Base-by-base conservation (phyloP, 345 rosid genomes). In the Salix dunnii region DNA sequence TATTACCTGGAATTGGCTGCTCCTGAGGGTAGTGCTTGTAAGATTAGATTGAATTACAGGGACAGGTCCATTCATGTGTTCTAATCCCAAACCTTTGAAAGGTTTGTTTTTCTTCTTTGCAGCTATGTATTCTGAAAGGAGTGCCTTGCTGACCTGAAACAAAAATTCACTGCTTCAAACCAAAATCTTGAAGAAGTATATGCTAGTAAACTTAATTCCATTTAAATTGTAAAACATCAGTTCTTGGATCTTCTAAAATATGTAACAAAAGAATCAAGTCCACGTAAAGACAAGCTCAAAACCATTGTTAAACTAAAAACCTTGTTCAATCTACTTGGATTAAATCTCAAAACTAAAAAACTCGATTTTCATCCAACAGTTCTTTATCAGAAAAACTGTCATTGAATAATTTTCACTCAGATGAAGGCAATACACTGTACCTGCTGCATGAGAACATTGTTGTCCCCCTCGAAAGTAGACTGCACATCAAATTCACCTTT, bases 381-480 rank as follows among this genome's bases (percentile, higher is more conserved):
- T 71, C 61, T 5, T 30, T 71, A 17, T 21, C n/a, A 18, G 46
- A 12, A n/a, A 53, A 10, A 20, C 27, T 4, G 14, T 53, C 60
- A 18, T 16, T 25, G 16, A 77, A 20, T 8, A 25, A 70, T 5
- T 2, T 68, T 62, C 25, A 12, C 6, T 10, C 66, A 49, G 12
- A 72, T 11, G 13, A 28, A 42, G 61, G 68, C 18, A 31, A 62
- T 21, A 42, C 61, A 69, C 38, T 64, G 62, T 87, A 91, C 99
- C 97, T 96, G 99, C 81, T 93, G 97, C 98, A 96, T 91, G 72
- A 93, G 76, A 28, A 96, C 91, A 77, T 91, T 89, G 76, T 96
- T 96, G 86, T 96, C 98, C 70, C 98, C 98, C 81, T 96, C 99
- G 79, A 96, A 91, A 31, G 99, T 96, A 71, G 91, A 84, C 78